Percentiles rank a stretch among this genome's conserved stretches.
phyloP scores from a whole-genome alignment of 1,139 yeast genomes.

The Protomyces pachydermus region DNA sequence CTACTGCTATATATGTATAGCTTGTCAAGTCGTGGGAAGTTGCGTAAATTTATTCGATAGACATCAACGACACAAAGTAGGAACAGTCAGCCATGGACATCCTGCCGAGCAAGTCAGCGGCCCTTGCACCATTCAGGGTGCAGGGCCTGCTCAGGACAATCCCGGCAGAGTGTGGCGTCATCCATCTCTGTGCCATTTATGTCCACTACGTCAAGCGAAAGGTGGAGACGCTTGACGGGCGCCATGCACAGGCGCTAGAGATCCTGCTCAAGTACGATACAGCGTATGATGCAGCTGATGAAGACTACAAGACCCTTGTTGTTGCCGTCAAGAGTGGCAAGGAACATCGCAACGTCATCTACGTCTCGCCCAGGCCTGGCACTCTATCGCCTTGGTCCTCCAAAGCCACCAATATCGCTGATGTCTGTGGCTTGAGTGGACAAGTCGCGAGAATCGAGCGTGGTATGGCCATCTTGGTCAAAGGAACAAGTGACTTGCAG shows the following conservation, averaged over 20 bases:
- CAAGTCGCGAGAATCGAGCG: slow-evolving; percentile 82
- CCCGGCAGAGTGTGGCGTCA: slow-evolving; percentile 40
- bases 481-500: slow-evolving; percentile 33
- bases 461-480: slow-evolving; percentile 70
- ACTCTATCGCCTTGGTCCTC: slow-evolving; percentile 99
- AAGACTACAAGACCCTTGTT: slow-evolving; percentile 48
- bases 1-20: not conserved
- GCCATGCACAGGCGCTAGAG: slow-evolving; percentile 42
- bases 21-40: too few species aligned
- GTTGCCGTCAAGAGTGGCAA: slow-evolving; percentile 37
- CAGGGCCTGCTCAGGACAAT: slow-evolving; percentile 49
- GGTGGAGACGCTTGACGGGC: slow-evolving; percentile 39
- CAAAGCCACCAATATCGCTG: slow-evolving; percentile 91
- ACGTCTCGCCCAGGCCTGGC: slow-evolving; percentile 88
- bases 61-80: not conserved
- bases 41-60: not conserved
- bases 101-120: slow-evolving; percentile 67
- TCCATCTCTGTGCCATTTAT: slow-evolving; percentile 65
- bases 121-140: slow-evolving; percentile 81
- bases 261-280: slow-evolving; percentile 71
- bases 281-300: slow-evolving; percentile 53
- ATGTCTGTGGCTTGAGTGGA: slow-evolving; percentile 73
- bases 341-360: slow-evolving; percentile 46
- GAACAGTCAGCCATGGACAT: slow-evolving; percentile 5
- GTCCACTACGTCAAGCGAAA: slow-evolving; percentile 65